phyloP scores from a whole-genome alignment of 1,139 yeast species.

The Lodderomyces theae region DNA sequence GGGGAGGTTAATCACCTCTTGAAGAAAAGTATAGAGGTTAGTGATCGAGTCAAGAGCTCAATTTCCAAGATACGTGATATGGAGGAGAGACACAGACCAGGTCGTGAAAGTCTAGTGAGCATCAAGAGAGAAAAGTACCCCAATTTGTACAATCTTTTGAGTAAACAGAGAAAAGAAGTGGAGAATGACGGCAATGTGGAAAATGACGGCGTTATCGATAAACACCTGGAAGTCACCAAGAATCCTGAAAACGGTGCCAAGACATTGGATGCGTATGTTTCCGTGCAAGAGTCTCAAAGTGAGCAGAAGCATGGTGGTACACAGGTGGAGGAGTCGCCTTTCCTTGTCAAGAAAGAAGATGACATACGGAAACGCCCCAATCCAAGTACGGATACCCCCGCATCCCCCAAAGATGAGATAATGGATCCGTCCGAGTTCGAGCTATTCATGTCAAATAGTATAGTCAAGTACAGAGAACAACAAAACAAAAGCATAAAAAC shows the following conservation, averaged over 20 bases:
- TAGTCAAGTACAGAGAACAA: slow-evolving; percentile 29
- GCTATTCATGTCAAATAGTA: slow-evolving; percentile 32
- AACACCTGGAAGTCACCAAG: not conserved
- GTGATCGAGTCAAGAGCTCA: slow-evolving; percentile 15
- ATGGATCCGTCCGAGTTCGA: slow-evolving; percentile 33
- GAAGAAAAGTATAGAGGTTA: slow-evolving; percentile 15
- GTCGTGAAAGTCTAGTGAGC: slow-evolving; percentile 8
- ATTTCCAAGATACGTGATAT: slow-evolving; percentile 10
- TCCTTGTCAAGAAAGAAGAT: not conserved
- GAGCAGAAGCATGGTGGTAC: not conserved
- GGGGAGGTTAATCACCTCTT: slow-evolving; percentile 17
- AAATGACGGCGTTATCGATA: no score
- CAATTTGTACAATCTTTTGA: slow-evolving; percentile 9
- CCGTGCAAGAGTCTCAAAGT: not conserved
- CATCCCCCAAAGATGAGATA: slow-evolving; percentile 11
- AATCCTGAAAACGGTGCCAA: not conserved
- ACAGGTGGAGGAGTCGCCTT: not conserved
- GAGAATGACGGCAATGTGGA: not conserved
- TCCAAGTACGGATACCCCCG: not conserved
- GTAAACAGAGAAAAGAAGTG: slow-evolving; percentile 3
- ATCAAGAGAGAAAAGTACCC: slow-evolving; percentile 12
- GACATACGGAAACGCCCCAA: not conserved
- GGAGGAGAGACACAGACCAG: slow-evolving; percentile 11
- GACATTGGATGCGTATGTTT: not conserved
- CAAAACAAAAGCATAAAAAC: slow-evolving; percentile 1